Evolutionary conservation across 768 basidiomycete genomes (phyloP), one percentile per base, ranked within the genome.

Genomic region (Steccherinum ochraceum): DNA sequence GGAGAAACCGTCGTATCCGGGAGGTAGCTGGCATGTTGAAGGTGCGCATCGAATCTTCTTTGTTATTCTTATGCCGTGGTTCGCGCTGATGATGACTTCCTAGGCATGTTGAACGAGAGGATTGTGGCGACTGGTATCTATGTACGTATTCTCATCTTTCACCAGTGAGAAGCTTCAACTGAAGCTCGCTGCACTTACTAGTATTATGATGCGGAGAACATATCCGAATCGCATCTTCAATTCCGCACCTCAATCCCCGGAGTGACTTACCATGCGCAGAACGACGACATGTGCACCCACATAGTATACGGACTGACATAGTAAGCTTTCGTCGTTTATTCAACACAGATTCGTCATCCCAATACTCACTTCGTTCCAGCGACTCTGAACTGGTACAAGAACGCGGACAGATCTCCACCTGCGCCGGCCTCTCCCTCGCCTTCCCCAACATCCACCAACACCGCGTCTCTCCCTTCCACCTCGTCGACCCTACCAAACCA

Each of bases 391-490:
- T 57, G n/a, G 52, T 55, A 21, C 60, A 66, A 44, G 43, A 58
- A 16, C 52, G 66, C 40, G 70, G 70, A 7, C 40, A 53, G 3
- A 61, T 72, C 11, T 51, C 52, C 12, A 70, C 65, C 2, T 46
- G 44, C 7, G 43, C 56, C 24, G 63, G 65, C 13, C 59, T 66
- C 13, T 61, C 61, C 42, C 56, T 72, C 25, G 64, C 64, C 7
- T 72, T 70, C 56, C 70, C 69, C 18, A 71, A 72, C 54, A 52
- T 66, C 11, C 69, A 66, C 50, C 70, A 72, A 46, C 69, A 72
- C 54, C 60, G 58, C 24, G 67, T 72, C 23, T 59, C 60, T 23
- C 61, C 69, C 5, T 73, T 73, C 56, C 47, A 58, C 26, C 64
- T 72, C 23, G 46, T 40, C 13, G 68, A 73, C 51, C 48, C 51